These are phyloP conservation scores for Trametes elegans DNA, from an alignment of 768 basidiomycete genomes.

Conservation along the genomic window DNA sequence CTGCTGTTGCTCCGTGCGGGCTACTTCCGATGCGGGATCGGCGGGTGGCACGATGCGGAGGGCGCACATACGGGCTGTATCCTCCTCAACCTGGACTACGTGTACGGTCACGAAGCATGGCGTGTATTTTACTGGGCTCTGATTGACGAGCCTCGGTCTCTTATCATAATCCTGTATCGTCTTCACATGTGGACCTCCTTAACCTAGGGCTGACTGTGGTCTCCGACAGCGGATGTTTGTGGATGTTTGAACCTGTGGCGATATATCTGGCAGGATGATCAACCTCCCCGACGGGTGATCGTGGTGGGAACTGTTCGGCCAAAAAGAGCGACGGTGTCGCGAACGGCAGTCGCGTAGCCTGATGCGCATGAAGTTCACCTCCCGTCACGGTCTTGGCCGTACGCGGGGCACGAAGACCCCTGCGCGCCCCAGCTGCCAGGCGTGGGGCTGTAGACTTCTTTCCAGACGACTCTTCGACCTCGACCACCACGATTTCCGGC, in stretches of 20 bases:
- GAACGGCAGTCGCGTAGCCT: not conserved
- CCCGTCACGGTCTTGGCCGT: not conserved
- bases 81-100: not conserved
- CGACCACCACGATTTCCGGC: not conserved
- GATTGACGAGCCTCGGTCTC: not conserved
- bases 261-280: not conserved
- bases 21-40: not conserved
- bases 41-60: too few species aligned
- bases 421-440: not conserved
- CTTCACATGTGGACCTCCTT: too few species aligned
- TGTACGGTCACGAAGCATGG: slow-evolving; percentile 2
- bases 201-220: too few species aligned
- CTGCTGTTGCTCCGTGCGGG: not conserved
- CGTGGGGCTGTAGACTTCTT: too few species aligned
- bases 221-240: too few species aligned
- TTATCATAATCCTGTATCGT: not conserved
- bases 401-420: not conserved
- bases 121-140: slow-evolving; percentile 1
- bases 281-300: too few species aligned
- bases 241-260: not conserved
- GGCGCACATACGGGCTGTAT: slow-evolving; percentile 1
- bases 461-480: too few species aligned
- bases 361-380: not conserved
- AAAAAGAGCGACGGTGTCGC: too few species aligned
- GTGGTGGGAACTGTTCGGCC: too few species aligned